Base-by-base conservation (phyloP, 2,329 filamentous ascomycete species). In the Venturiaceae sp. region DNA sequence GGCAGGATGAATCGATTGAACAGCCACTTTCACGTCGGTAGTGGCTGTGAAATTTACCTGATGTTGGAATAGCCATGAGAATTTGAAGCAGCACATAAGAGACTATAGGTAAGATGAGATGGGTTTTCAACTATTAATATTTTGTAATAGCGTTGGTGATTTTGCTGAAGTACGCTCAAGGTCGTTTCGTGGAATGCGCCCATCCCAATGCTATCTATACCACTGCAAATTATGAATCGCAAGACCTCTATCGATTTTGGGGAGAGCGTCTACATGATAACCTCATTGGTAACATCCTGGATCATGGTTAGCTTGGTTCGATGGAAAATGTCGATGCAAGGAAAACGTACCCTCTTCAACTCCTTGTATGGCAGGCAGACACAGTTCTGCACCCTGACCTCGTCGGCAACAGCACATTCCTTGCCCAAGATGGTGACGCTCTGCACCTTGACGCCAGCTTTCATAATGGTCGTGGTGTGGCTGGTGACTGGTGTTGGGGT, bases 381-480 rank as follows among this genome's bases (percentile, higher is more conserved):
- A 72, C 94, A 99, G 77, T 99, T 97, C 78, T 97, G 92, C 66
- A 99, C 91, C 62, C 91, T 84, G 11, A 97, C 86, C 75, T 97
- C 94, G 67, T 99, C 94, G 3, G 87, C 91, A 32, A 97, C 94
- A 58, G 80, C 84, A 69, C 92, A 97, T 74, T 99, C 94, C 80
- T 97, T 96, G 70, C 92, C 92, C 62, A 99, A 75, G 65, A 97
- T 99, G 52, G 92, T 97, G 70, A 97, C 94, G 73, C 90, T 95
- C 80, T 97, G 94, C 55, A 99, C 94, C 80, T 97, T 97, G 74
- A 97, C 86, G 55, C 94, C 94, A 68, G 96, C 95, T 83, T 96
- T 97, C 74, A 97, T 81, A 67, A 97, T 91, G 75, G 88, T 96
- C 14, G 92, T 97, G 57, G 84, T 88, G 77, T 97, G 92, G 77